phyloP scores from a whole-genome alignment of 257 asterid species.

The Solanum sitiens region DNA sequence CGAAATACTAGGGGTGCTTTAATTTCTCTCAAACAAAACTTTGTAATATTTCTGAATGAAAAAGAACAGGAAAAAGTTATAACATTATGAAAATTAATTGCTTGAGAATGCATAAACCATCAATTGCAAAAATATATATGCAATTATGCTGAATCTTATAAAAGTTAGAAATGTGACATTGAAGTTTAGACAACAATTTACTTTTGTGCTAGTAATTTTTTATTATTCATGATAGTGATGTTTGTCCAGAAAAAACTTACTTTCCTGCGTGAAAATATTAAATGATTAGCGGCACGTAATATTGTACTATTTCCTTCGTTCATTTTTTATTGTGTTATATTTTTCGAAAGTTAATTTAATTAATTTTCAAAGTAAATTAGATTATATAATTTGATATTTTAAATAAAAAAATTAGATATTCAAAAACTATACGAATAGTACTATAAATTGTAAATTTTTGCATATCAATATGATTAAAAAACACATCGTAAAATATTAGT shows the following conservation, averaged over 20 bases:
- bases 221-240: slow-evolving; percentile 8
- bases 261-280: not conserved
- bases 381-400: too few relatives aligned
- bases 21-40: not conserved
- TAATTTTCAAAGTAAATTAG: too few relatives aligned
- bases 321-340: accelerated
- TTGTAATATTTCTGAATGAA: not conserved
- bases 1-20: not conserved
- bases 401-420: too few relatives aligned
- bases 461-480: too few relatives aligned
- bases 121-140: slow-evolving; percentile 13
- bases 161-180: slow-evolving; percentile 2
- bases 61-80: not conserved
- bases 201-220: slow-evolving; percentile 10
- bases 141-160: slow-evolving; percentile 21
- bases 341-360: too few relatives aligned
- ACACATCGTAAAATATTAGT: too few relatives aligned
- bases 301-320: not conserved
- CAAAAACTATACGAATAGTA: too few relatives aligned
- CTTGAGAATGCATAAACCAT: slow-evolving; percentile 3
- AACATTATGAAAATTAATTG: not conserved
- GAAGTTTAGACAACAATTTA: slow-evolving; percentile 10
- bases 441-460: too few relatives aligned
- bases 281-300: slow-evolving; percentile 1
- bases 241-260: not conserved